Percentiles rank a stretch among this genome's conserved stretches.
Conservation (phyloP, 306 rosid genomes). For the Cicer judaicum region DNA sequence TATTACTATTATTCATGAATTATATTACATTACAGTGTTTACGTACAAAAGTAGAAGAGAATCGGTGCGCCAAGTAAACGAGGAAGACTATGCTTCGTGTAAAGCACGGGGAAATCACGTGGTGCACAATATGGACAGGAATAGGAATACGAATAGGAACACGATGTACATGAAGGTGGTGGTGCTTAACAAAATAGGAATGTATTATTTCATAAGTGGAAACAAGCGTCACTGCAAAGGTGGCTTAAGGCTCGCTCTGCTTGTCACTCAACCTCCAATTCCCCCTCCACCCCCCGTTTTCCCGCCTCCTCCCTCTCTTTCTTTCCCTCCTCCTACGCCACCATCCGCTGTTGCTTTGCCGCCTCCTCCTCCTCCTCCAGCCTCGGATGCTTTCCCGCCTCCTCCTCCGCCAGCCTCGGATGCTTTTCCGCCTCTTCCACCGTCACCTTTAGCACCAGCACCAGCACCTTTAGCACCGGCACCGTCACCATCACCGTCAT, state of each 20-base stretch:
- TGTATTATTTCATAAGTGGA: constrained; percentile 49
- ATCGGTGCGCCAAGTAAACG: constrained; percentile 44
- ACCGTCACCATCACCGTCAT: neutral
- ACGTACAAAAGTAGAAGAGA: constrained; percentile 35
- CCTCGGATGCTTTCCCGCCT: too few species aligned
- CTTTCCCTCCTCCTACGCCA: too few species aligned
- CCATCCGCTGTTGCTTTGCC: too few species aligned
- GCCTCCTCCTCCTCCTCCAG: too few species aligned
- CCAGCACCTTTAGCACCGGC: neutral
- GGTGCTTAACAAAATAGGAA: constrained; percentile 33
- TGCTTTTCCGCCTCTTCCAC: too few species aligned
- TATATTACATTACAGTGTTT: constrained; percentile 31
- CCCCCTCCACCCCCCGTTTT: too few species aligned
- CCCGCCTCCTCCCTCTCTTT: too few species aligned
- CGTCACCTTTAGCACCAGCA: neutral
- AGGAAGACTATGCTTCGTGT: constrained; percentile 39
- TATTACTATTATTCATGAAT: too few species aligned
- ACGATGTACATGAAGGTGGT: too few species aligned
- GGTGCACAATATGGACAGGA: too few species aligned
- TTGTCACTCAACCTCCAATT: neutral
- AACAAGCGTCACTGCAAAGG: constrained; percentile 27
- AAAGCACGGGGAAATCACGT: neutral
- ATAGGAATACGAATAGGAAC: neutral
- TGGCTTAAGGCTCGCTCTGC: constrained; percentile 45
- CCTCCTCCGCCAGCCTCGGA: too few species aligned